Base-by-base conservation (phyloP, 2,329 filamentous ascomycete genomes). In the Neurospora crassa region DNA sequence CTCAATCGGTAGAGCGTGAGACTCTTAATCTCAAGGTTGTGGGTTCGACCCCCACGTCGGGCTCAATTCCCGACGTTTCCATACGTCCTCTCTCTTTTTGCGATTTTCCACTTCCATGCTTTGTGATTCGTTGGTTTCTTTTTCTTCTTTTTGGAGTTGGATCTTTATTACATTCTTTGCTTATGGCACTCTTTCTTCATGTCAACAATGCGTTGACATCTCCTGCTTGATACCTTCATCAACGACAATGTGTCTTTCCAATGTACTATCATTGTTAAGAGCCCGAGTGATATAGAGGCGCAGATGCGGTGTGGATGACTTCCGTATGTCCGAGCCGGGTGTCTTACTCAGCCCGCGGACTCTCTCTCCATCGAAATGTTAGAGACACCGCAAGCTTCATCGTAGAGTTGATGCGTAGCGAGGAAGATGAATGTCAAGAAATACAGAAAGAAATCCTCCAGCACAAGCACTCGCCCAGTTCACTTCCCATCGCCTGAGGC, bases 1-100 rank as follows among this genome's bases (percentile, higher is more conserved):
- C 86, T 88, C 86, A 88, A 88, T 88, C 85, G 85, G 86, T 89
- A 90, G 88, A 90, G 87, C 88, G 88, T 89, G 85, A 89, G 88
- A 89, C 88, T 90, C 88, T 87, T 86, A 59, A 59, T 59, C 47
- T 59, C 47, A 37, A 37, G 34, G 34, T 37, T 37, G 34, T 37
- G 34, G 34, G 34, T 37, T 34, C 47, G 47, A 63, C 53, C 53
- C 53, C 53, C 53, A 63, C 53, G 53, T 63, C 53, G 53, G 53
- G 53, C 53, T 63, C 53, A 63, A 63, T 63, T 37, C 53, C 53
- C 53, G 53, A 11, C 16, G 53, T 63, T 37, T 34, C 24, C 24
- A 18, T 1, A 63, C 53, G 29, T 63, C 53, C 12, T 24, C n/a
- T 2, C 18, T 7, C 29, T 63, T 63, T 63, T 63, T 63, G 14